Evolutionary conservation across 495 filamentous ascomycete genomes (phyloP).

Genomic region (Hypoxylon cercidicola): DNA sequence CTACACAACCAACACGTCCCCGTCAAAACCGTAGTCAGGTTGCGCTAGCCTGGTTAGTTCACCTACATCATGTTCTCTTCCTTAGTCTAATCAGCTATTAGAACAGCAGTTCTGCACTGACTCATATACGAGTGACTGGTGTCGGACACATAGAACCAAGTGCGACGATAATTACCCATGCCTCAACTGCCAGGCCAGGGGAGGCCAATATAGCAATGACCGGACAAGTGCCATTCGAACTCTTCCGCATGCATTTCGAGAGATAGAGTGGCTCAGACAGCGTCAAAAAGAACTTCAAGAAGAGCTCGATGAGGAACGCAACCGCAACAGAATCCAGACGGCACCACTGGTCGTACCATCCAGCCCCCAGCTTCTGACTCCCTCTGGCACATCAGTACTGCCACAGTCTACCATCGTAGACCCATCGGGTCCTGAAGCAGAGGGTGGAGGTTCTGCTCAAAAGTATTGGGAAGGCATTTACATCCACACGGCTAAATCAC

Average conservation of each 20-base stretch:
- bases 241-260: constrained; percentile 50
- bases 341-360: constrained; percentile 9
- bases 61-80: background rate
- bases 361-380: constrained; percentile 7
- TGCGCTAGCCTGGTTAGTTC: constrained; percentile 26
- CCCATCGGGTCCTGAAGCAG: constrained; percentile 8
- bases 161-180: constrained; percentile 59
- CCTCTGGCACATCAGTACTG: constrained; percentile 1
- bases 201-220: constrained; percentile 53
- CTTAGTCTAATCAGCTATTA: background rate
- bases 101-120: background rate
- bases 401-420: background rate
- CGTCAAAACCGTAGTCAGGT: constrained; percentile 34
- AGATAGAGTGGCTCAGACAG: constrained; percentile 54
- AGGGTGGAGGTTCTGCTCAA: constrained; percentile 13
- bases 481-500: constrained; percentile 43
- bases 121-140: constrained; percentile 58
- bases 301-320: constrained; percentile 42
- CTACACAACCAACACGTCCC: constrained; percentile 17
- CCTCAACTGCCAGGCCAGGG: constrained; percentile 55
- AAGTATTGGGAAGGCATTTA: constrained; percentile 44
- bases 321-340: constrained; percentile 19
- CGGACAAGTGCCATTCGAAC: constrained; percentile 46
- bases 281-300: constrained; percentile 53
- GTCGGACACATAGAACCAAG: constrained; percentile 57